Evolutionary conservation across 1,284 basidiomycete genomes (phyloP).

Genomic region (Fomitiporia mediterranea): DNA sequence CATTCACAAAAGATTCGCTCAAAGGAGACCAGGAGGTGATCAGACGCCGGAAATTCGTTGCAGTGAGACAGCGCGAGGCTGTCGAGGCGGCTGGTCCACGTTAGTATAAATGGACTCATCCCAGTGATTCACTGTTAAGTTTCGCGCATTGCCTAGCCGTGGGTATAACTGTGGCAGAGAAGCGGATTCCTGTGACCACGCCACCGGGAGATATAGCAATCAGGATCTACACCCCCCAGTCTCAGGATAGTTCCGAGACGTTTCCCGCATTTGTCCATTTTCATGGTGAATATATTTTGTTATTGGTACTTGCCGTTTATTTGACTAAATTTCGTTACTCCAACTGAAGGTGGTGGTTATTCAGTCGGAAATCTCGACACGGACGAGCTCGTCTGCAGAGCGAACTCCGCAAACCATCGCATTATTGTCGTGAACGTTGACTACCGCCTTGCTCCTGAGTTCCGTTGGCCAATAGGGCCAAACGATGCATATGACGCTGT

Average conservation of each 20-base stretch:
- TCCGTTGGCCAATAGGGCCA: slow-evolving; percentile 35
- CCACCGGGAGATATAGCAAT: slow-evolving; percentile 11
- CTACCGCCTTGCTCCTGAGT: slow-evolving; percentile 35
- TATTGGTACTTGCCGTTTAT: background rate
- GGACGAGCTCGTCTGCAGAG: slow-evolving; percentile 23
- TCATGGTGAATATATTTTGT: slow-evolving; percentile 9
- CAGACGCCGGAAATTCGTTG: background rate
- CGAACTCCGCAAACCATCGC: slow-evolving; percentile 18
- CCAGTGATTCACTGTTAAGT: background rate
- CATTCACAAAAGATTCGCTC: background rate
- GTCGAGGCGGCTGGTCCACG: slow-evolving; percentile 10
- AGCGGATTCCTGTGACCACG: background rate
- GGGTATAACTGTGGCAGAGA: slow-evolving; percentile 14
- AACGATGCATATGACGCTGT: slow-evolving; percentile 35
- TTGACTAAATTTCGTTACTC: background rate
- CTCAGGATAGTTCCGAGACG: background rate
- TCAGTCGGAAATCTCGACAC: slow-evolving; percentile 20
- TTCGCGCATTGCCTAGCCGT: background rate
- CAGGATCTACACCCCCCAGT: slow-evolving; percentile 15
- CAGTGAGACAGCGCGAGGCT: background rate
- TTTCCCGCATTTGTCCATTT: slow-evolving; percentile 12
- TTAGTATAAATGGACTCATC: background rate
- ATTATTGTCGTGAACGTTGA: slow-evolving; percentile 24
- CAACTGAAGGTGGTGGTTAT: slow-evolving; percentile 15
- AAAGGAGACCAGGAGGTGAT: background rate